phyloP scores from a whole-genome alignment of 2,329 filamentous ascomycete species.

The Samsoniella hepiali region DNA sequence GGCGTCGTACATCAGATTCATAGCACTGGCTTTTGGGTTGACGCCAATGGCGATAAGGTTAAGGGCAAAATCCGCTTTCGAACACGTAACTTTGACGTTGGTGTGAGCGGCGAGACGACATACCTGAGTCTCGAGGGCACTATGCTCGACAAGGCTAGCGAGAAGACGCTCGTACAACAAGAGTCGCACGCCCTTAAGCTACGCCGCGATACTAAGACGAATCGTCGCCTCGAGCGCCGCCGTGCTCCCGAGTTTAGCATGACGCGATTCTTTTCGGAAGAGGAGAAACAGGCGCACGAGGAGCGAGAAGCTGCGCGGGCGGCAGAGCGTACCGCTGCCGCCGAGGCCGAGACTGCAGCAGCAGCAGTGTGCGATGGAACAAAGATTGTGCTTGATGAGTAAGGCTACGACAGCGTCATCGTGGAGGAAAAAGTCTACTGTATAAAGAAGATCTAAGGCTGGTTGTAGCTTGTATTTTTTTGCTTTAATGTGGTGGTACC shows the following conservation, averaged over 20 bases:
- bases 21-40: slow-evolving; percentile 70
- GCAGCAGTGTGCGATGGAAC: not conserved
- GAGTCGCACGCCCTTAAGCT: slow-evolving; percentile 43
- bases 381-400: slow-evolving; percentile 19
- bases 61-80: slow-evolving; percentile 70
- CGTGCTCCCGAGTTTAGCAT: slow-evolving; percentile 53
- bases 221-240: slow-evolving; percentile 31
- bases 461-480: not conserved
- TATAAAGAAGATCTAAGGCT: slow-evolving; percentile 5
- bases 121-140: slow-evolving; percentile 86
- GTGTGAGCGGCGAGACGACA: slow-evolving; percentile 68
- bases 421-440: slow-evolving; percentile 12
- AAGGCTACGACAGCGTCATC: not conserved
- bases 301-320: slow-evolving; percentile 25
- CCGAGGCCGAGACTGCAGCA: not conserved
- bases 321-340: slow-evolving; percentile 11
- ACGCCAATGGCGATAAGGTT: slow-evolving; percentile 66
- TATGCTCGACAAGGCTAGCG: slow-evolving; percentile 68
- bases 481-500: not conserved
- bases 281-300: slow-evolving; percentile 41
- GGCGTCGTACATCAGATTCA: slow-evolving; percentile 52
- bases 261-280: slow-evolving; percentile 51
- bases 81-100: slow-evolving; percentile 82
- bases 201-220: slow-evolving; percentile 36
- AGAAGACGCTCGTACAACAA: slow-evolving; percentile 49